These are phyloP conservation scores for Pulicaria dysenterica DNA, from an alignment of 129 eudicot genomes.

Conservation along the genomic window DNA sequence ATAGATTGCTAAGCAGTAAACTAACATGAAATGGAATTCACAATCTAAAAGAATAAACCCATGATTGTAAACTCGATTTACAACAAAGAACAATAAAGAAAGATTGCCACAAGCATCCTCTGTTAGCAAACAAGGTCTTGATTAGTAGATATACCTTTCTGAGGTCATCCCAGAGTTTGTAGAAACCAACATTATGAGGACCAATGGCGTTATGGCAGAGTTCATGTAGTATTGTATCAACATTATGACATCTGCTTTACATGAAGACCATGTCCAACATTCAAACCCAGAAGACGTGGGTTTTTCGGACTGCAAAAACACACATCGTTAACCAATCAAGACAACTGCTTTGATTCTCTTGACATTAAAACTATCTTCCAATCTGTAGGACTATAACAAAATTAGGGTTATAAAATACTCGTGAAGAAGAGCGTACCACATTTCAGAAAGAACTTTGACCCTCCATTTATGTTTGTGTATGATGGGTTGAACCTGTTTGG, in stretches of 20 bases:
- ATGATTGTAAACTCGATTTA: no score
- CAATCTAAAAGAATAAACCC: no score
- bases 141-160: conserved; percentile 58
- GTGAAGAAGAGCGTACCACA: conserved; percentile 44
- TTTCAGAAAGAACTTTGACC: conserved; percentile 86
- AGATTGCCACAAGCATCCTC: no score
- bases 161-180: conserved; percentile 95
- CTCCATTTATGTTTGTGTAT: conserved; percentile 93
- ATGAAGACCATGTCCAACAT: conserved; percentile 76
- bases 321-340: conserved; percentile 2
- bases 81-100: no score
- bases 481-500: conserved; percentile 90
- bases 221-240: conserved; percentile 98
- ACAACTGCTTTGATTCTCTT: no score
- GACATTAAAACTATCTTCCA: no score
- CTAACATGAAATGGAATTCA: no score
- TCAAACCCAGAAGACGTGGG: conserved; percentile 64
- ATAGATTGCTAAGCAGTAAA: no score
- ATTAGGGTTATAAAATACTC: neutral
- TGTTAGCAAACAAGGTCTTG: no score
- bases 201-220: conserved; percentile 89
- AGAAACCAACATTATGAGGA: conserved; percentile 86
- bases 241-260: conserved; percentile 86
- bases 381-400: no score
- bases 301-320: conserved; percentile 71